Evolutionary conservation across 1,284 basidiomycete genomes (phyloP), one percentile per base, ranked within the genome.

Genomic region (Clitocybe nebularis): DNA sequence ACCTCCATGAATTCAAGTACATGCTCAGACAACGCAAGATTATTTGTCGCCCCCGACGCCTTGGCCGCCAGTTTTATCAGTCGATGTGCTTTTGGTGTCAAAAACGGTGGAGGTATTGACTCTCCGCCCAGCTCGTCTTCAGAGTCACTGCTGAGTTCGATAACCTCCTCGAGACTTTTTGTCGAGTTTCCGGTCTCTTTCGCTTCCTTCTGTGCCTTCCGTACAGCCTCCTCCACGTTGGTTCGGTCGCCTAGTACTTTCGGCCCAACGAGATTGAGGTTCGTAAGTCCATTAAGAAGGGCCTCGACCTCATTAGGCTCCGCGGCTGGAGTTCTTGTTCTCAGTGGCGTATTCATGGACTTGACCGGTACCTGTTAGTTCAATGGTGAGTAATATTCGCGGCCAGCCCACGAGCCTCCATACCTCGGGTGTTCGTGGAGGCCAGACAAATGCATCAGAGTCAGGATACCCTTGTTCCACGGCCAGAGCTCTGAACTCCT

Each of bases 391-490:
- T 34, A 19, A 16, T 4, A 25, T 5, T 24, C 13, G 25, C 9
- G 10, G 13, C 7, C 13, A n/a, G n/a, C n/a, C n/a, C n/a, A n/a
- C n/a, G n/a, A n/a, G n/a, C n/a, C n/a, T n/a, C n/a, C 51, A 34
- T 44, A 64, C 59, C 20, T 62, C 59, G 19, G 70, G 69, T 22
- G 62, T 63, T 48, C 74, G 74, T 8, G 82, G 79, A 9, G 84
- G 84, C 84, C 84, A 88, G 20, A 85, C 63, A 52, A 88, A 82
- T 19, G 67, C 71, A 26, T 82, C 75, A 41, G 68, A 68, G n/a
- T 68, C 64, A 3, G 66, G 67, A 48, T 73, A 84, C 3, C 82
- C 85, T 28, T 70, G 60, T 13, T 79, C 73, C n/a, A 66, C 54
- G 2, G 77, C 79, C 13, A 88, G 68, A 21, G 71, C 70, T 32